phyloP scores from a whole-genome alignment of 1,139 yeast species.

The Tardiomyces blankii region DNA sequence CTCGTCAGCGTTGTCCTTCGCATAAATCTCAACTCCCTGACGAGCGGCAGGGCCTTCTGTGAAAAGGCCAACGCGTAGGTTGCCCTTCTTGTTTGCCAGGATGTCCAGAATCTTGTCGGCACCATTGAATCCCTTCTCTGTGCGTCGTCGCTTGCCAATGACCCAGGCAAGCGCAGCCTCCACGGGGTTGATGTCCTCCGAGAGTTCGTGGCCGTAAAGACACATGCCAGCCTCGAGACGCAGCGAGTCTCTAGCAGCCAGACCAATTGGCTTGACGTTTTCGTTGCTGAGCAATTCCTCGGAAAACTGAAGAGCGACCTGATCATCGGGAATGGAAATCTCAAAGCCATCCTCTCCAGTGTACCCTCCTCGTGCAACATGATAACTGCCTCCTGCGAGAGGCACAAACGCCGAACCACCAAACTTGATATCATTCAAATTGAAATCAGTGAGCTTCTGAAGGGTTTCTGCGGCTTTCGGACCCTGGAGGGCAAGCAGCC shows the following conservation, averaged over 20 bases:
- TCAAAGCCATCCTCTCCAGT: slow-evolving; percentile 99
- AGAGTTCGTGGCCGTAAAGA: slow-evolving; percentile 84
- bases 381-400: slow-evolving; percentile 38
- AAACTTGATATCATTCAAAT: slow-evolving; percentile 53
- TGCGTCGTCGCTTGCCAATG: slow-evolving; percentile 69
- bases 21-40: slow-evolving; percentile 59
- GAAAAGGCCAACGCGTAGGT: slow-evolving; percentile 65
- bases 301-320: slow-evolving; percentile 53
- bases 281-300: slow-evolving; percentile 47
- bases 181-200: slow-evolving; percentile 73
- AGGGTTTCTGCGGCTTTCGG: slow-evolving; percentile 64
- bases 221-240: slow-evolving; percentile 98
- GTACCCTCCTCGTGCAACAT: slow-evolving; percentile 88
- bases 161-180: slow-evolving; percentile 88
- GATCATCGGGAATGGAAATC: slow-evolving; percentile 57
- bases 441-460: slow-evolving; percentile 50
- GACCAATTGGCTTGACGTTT: slow-evolving; percentile 71
- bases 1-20: slow-evolving; percentile 36
- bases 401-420: slow-evolving; percentile 57
- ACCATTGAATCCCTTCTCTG: slow-evolving; percentile 60
- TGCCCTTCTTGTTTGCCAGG: slow-evolving; percentile 48
- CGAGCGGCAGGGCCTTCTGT: slow-evolving; percentile 91
- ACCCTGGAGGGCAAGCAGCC: slow-evolving; percentile 85
- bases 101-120: slow-evolving; percentile 58
- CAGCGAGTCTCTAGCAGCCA: slow-evolving; percentile 93